Evolutionary conservation across 2,329 filamentous ascomycete genomes (phyloP).

Genomic region (Niveomyces coronatus): DNA sequence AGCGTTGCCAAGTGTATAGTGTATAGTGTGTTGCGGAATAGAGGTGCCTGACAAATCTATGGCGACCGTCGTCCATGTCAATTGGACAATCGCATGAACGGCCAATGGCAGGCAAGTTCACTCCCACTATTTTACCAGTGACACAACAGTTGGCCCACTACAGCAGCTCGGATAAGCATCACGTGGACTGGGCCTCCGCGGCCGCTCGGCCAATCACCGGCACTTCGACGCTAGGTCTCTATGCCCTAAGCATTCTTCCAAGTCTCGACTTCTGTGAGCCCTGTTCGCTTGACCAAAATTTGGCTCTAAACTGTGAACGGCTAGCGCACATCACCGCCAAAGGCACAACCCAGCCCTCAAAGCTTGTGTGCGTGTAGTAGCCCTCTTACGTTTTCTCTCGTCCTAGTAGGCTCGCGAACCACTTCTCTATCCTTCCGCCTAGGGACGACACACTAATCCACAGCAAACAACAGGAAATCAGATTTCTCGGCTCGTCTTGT

Average conservation of each 20-base stretch:
- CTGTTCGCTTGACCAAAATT: constrained; percentile 26
- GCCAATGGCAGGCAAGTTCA: no score
- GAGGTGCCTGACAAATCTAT: no score
- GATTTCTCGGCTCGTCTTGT: constrained; percentile 29
- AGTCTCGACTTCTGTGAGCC: no score
- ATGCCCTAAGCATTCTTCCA: constrained; percentile 28
- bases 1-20: no score
- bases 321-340: constrained; percentile 21
- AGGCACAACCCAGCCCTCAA: constrained; percentile 30
- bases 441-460: constrained; percentile 29
- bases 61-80: no score
- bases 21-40: no score
- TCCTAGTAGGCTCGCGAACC: constrained; percentile 28
- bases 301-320: constrained; percentile 20
- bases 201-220: constrained; percentile 22
- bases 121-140: no score
- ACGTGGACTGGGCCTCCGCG: no score
- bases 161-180: no score
- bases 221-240: constrained; percentile 24
- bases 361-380: constrained; percentile 15
- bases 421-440: constrained; percentile 25
- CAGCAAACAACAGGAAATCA: constrained; percentile 27
- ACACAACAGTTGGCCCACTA: no score
- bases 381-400: constrained; percentile 30
- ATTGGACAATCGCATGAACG: no score